Conservation (phyloP, 2,329 filamentous ascomycete genomes). For the Neofusicoccum sp. region DNA sequence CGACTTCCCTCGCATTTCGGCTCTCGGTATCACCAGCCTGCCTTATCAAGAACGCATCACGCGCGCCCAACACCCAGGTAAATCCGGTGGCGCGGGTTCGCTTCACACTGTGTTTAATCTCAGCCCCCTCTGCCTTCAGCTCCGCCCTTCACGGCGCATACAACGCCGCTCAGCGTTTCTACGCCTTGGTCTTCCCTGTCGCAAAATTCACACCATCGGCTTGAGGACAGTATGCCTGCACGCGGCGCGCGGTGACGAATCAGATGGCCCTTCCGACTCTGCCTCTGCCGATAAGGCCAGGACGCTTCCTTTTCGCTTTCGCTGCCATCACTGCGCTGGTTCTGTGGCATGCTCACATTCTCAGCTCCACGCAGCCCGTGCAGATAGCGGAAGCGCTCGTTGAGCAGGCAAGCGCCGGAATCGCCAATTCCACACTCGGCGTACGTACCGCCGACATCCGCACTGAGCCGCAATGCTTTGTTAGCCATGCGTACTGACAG, state of each 20-base stretch:
- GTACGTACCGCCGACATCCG: not conserved
- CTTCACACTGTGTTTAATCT: not conserved
- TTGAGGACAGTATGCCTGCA: not conserved
- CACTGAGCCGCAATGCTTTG: not conserved
- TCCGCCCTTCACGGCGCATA: not conserved
- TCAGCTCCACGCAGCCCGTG: not conserved
- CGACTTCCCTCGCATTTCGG: not conserved
- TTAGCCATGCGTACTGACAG: not conserved
- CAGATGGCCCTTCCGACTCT: conserved; percentile 10
- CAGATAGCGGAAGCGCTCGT: conserved; percentile 1
- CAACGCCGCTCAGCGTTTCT: not conserved
- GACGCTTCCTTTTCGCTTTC: conserved; percentile 4
- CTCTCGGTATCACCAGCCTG: not conserved
- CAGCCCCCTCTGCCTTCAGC: not conserved
- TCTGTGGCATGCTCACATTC: conserved; percentile 5
- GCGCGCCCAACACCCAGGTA: not conserved
- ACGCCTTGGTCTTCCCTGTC: not conserved
- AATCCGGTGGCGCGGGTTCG: conserved; percentile 5
- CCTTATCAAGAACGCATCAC: conserved; percentile 4
- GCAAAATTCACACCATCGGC: not conserved
- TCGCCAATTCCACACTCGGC: conserved; percentile 13
- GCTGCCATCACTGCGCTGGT: not conserved
- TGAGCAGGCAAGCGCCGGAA: not conserved
- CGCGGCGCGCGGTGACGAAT: not conserved
- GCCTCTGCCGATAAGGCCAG: conserved; percentile 7